Evolutionary conservation across 2,329 filamentous ascomycete genomes (phyloP), one percentile per base, ranked within the genome.

Genomic region (Fusarium tuaranense): DNA sequence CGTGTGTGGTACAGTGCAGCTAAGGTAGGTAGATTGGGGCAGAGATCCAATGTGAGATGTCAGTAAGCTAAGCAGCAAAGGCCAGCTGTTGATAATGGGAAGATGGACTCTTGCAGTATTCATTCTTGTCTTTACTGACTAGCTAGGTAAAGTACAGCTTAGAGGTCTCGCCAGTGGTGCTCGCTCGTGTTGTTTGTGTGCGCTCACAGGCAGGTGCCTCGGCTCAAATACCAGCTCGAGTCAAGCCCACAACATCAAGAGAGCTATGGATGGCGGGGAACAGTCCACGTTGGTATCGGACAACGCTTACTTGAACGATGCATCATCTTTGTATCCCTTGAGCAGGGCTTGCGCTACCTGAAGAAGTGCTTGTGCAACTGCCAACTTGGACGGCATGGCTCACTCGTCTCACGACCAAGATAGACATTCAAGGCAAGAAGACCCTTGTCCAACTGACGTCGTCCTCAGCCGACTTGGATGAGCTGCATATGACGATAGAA

Each of bases 301-400:
- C n/a, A 38, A 70, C 44, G 34, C 38, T 67, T 63, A 32, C 57
- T 41, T 41, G 69, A 34, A 60, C n/a, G 63, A 60, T 73, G 69
- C 72, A 70, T 67, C 69, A 74, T 74, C 72, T 74, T 51, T 74
- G 72, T 75, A 53, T 60, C 13, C 58, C 69, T 4, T 57, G 41
- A n/a, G 55, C 59, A 74, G 61, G 72, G 72, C 72, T 74, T 73
- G 36, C 51, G 51, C 20, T 27, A 65, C 70, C 32, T 58, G 22
- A 60, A 51, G 38, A 27, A 63, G 60, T 34, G 59, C 16, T 14
- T 36, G 69, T 73, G 69, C 48, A 63, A 73, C 69, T 61, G 70
- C 70, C 72, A 73, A 69, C 69, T 65, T 70, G 72, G 69, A 68
- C 53, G 58, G 41, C 60, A 63, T 69, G 39, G 41, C 59, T 63